Base-by-base conservation (phyloP, 768 basidiomycete genomes). In the Fistulinella prunicolor region DNA sequence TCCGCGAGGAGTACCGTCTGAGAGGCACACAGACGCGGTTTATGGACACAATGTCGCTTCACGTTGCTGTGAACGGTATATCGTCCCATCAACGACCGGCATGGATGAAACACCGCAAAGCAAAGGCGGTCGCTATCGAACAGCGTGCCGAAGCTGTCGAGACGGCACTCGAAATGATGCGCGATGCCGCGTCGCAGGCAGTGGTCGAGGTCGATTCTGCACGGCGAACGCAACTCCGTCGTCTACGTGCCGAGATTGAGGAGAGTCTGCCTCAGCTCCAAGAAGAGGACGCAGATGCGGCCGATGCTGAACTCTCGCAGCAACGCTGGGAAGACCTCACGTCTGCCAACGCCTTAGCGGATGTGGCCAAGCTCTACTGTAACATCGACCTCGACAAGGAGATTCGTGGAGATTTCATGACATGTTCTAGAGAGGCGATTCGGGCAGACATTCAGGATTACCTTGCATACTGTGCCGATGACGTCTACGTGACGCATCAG, bases 241-340 rank as follows among this genome's bases (percentile, higher is more conserved):
- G 61, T 36, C 55, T 73, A 40, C 64, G 65, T 36, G 44, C 54
- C 13, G 70, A 69, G 19, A 66, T 76, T 44, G 69, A 72, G 46
- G 74, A 78, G 47, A 70, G 69, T 39, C 54, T 76, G 2, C 68
- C 69, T 29, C 66, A 57, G 41, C 65, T 71, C 34, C 65, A 70
- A 47, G 61, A 58, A 37, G 68, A 62, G 13, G 62, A 71, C 26
- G 46, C 56, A 6, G 75, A 76, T 6, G 71, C 67, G 8, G 73
- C 71, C 9, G 73, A 71, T 26, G 72, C 64, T 2, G 77, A 73
- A 10, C 64, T 73, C 12, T 65, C 65, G 2, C 68, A 70, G 20
- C 82, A 85, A 56, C 79, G 84, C 13, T 99, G 96, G 96, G 90
- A 97, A 66, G 90, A 94, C 41, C 73, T 96, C 24, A 94, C 94